Percentiles rank a stretch among this genome's conserved stretches.
These are phyloP conservation scores for Cutaneotrichosporon dermatis DNA, from an alignment of 1,284 basidiomycete genomes.

Conservation along the genomic window DNA sequence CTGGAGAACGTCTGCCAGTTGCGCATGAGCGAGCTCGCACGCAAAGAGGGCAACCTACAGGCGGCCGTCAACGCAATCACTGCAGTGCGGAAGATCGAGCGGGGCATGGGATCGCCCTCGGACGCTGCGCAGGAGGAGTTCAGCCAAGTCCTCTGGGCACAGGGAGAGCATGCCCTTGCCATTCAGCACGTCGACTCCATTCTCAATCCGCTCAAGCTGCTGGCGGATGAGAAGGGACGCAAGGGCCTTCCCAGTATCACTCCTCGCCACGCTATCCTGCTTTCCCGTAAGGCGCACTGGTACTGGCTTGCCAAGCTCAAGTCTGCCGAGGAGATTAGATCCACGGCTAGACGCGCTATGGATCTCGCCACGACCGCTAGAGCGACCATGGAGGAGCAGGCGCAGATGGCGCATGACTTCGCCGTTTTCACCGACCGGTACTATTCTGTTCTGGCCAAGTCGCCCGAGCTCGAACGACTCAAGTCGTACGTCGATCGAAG, in stretches of 20 bases:
- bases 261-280: conserved; percentile 8
- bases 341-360: conserved; percentile 57
- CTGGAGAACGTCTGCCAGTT: conserved; percentile 70
- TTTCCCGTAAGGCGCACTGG: conserved; percentile 70
- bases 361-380: conserved; percentile 11
- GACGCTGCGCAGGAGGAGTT: conserved; percentile 60
- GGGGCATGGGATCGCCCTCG: conserved; percentile 43
- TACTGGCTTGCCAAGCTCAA: conserved; percentile 77
- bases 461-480: conserved; percentile 67
- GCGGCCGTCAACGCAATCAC: conserved; percentile 81
- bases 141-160: conserved; percentile 82
- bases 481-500: conserved; percentile 71
- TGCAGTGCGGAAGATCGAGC: conserved; percentile 64
- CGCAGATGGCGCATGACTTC: conserved; percentile 72
- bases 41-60: conserved; percentile 66
- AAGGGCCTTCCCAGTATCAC: not conserved
- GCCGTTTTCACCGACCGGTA: conserved; percentile 86
- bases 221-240: not conserved
- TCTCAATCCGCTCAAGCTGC: not conserved
- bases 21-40: conserved; percentile 67
- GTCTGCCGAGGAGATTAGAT: conserved; percentile 69
- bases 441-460: conserved; percentile 64
- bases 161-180: conserved; percentile 77
- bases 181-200: conserved; percentile 60
- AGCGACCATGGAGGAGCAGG: conserved; percentile 47